Conservation (phyloP, 352 stramenopile genomes). For the Elongisporangium undulatum region DNA sequence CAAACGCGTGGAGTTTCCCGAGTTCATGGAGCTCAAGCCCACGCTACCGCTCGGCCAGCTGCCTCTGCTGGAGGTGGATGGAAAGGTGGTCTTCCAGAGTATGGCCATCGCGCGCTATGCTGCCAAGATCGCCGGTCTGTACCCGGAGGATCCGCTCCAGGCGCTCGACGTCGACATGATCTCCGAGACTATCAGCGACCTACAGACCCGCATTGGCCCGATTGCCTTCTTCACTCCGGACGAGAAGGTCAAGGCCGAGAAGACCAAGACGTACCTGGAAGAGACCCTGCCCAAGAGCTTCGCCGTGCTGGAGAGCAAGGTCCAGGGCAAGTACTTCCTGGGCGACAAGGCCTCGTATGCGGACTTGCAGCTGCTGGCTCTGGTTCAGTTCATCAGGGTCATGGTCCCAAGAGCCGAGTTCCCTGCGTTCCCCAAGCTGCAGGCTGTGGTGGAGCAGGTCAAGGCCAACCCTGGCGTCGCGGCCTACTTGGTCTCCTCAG, state of each 20-base stretch:
- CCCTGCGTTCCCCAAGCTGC: slow-evolving; percentile 32
- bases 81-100: slow-evolving; percentile 44
- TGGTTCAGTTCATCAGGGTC: slow-evolving; percentile 19
- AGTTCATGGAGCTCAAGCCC: slow-evolving; percentile 33
- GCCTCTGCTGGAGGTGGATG: slow-evolving; percentile 31
- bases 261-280: slow-evolving; percentile 24
- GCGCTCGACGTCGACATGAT: slow-evolving; percentile 28
- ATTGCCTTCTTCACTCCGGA: slow-evolving; percentile 29
- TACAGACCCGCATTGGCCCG: slow-evolving; percentile 9
- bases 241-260: slow-evolving; percentile 26
- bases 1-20: slow-evolving; percentile 12
- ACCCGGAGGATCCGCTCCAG: slow-evolving; percentile 17
- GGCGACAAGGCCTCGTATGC: slow-evolving; percentile 26
- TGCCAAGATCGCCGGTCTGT: slow-evolving; percentile 28
- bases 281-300: slow-evolving; percentile 18
- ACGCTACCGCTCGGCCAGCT: slow-evolving; percentile 35
- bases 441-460: slow-evolving; percentile 19
- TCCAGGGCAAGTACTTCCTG: slow-evolving; percentile 34
- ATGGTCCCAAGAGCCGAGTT: slow-evolving; percentile 19
- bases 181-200: slow-evolving; percentile 15
- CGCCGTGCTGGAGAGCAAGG: slow-evolving; percentile 14
- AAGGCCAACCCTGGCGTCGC: slow-evolving; percentile 28
- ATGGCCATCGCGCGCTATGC: slow-evolving; percentile 46
- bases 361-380: slow-evolving; percentile 44
- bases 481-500: slow-evolving; percentile 17